Conservation (phyloP, 2,329 filamentous ascomycete genomes). For the Allantophomopsis cytisporea region DNA sequence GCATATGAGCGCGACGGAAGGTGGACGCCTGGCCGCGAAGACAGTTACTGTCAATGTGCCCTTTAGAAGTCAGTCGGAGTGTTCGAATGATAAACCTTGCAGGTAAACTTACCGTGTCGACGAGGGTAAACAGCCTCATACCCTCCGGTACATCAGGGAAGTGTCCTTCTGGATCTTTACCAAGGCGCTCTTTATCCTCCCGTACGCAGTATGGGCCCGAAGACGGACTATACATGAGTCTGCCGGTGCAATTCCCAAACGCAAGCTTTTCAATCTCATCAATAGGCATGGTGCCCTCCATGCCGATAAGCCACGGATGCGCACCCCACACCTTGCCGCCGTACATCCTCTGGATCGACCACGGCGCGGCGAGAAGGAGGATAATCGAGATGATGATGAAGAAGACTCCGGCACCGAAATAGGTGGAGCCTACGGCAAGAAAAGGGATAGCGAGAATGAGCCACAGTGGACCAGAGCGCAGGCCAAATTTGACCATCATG, state of each 20-base stretch:
- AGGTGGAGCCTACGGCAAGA: slow-evolving; percentile 4
- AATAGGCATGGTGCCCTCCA: slow-evolving; percentile 14
- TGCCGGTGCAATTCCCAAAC: slow-evolving; percentile 11
- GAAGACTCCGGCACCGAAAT: slow-evolving; percentile 2
- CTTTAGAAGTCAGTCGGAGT: not conserved
- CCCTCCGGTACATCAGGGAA: slow-evolving; percentile 6
- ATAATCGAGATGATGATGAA: slow-evolving; percentile 1
- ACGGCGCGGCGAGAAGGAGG: slow-evolving; percentile 6
- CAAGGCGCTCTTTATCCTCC: slow-evolving; percentile 8
- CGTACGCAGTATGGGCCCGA: slow-evolving; percentile 10
- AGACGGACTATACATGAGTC: slow-evolving; percentile 14
- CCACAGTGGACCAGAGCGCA: not conserved
- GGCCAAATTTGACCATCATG: not conserved
- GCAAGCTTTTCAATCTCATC: slow-evolving; percentile 11
- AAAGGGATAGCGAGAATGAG: slow-evolving; percentile 1
- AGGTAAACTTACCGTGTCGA: slow-evolving; percentile 12
- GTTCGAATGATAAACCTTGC: too few species aligned
- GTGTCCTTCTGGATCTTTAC: slow-evolving; percentile 11
- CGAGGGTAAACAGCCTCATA: slow-evolving; percentile 17
- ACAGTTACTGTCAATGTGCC: slow-evolving; percentile 17
- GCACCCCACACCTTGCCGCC: slow-evolving; percentile 11
- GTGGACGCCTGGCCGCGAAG: slow-evolving; percentile 16
- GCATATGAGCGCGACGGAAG: slow-evolving; percentile 15
- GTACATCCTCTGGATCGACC: slow-evolving; percentile 8
- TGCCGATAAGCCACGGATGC: slow-evolving; percentile 12